phyloP scores from a whole-genome alignment of 768 basidiomycete genomes.

The Hydnomerulius pinastri region DNA sequence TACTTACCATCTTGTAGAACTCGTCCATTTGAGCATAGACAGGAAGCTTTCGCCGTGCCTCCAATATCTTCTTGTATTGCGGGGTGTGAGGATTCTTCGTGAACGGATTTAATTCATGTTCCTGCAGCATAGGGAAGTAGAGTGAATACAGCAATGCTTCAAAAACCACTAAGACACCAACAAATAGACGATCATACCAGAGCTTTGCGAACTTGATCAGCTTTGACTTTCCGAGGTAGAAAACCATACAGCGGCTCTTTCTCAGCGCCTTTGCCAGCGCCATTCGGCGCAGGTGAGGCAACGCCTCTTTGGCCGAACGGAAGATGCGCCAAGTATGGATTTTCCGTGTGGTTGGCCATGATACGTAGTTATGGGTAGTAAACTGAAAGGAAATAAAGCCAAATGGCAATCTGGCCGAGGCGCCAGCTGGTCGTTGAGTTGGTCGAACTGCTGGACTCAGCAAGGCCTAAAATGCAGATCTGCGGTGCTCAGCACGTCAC shows the following conservation, averaged over 20 bases:
- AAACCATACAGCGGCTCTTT: conserved; percentile 75
- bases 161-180: not conserved
- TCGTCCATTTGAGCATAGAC: conserved; percentile 93
- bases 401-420: not conserved
- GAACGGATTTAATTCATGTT: conserved; percentile 85
- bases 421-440: no score
- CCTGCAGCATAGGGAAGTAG: conserved; percentile 41
- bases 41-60: conserved; percentile 83
- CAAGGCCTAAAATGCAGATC: no score
- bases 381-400: not conserved
- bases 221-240: conserved; percentile 66
- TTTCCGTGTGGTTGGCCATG: conserved; percentile 37
- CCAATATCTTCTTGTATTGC: conserved; percentile 86
- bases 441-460: no score
- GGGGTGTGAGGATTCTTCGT: conserved; percentile 75
- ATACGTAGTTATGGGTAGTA: not conserved
- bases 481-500: no score
- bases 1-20: conserved; percentile 83
- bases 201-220: conserved; percentile 63
- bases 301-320: conserved; percentile 33
- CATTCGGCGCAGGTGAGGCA: not conserved
- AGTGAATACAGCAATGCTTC: not conserved
- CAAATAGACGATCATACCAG: conserved; percentile 51
- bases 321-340: conserved; percentile 57
- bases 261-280: conserved; percentile 17